Conservation (phyloP, 78 protist genomes). For the Dictyostelium citrinum region DNA sequence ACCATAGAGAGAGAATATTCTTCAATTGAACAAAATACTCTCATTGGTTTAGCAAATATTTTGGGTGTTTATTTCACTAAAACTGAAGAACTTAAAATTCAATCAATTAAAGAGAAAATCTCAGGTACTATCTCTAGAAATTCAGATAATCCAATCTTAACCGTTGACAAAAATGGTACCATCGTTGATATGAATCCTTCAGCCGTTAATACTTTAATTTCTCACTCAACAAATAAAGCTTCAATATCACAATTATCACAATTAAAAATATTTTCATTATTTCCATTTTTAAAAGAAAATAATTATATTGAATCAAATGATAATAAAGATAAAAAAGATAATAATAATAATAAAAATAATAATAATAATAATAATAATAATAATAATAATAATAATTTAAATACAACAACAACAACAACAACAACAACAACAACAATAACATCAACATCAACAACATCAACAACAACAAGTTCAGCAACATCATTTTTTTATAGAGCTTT, state of each 20-base stretch:
- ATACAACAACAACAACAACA: too few relatives aligned
- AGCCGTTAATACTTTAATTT: background rate
- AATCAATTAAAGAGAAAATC: background rate
- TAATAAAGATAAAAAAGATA: background rate
- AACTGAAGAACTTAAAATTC: background rate
- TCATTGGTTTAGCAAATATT: constrained; percentile 8
- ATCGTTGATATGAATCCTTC: constrained; percentile 9
- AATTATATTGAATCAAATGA: background rate
- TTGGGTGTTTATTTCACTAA: background rate
- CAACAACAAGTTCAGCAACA: background rate
- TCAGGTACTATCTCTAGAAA: background rate
- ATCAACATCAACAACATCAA: background rate
- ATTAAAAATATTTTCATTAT: background rate
- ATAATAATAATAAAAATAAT: background rate
- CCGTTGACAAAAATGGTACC: background rate
- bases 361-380: too few relatives aligned
- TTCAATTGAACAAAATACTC: constrained; percentile 28
- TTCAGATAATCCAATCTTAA: constrained; percentile 4
- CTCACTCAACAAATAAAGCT: background rate
- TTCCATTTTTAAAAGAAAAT: constrained; percentile 6
- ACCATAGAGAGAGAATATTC: background rate
- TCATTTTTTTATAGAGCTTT: background rate
- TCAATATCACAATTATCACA: background rate
- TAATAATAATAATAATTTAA: background rate
- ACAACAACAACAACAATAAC: background rate